Evolutionary conservation across 2,329 filamentous ascomycete species (phyloP), one percentile per base, ranked within the genome.

Genomic region (Aspergillus intermedius): DNA sequence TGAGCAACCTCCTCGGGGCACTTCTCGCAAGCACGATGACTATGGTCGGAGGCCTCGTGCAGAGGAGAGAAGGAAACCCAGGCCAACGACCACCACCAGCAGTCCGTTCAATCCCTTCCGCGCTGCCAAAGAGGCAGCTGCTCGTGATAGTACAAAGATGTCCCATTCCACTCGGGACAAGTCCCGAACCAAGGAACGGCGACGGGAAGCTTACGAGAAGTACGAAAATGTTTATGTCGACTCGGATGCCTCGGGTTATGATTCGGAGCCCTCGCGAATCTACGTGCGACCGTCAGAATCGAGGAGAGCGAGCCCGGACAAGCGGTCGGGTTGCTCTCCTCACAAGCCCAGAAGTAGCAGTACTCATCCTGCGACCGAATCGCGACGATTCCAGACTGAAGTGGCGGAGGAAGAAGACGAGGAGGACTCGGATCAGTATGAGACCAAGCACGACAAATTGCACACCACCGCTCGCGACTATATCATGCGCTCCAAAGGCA

Each of bases 171-270:
- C 65, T 49, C 64, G 63, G 30, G 66, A 62, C 46, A 74, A 70
- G 58, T 58, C 55, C 51, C 66, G 68, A 47, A 71, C 71, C 52
- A 72, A 67, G 54, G 72, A 74, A 55, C 68, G 70, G 45, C 67
- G 60, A 47, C 66, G 64, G 47, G 71, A 73, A 45, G 57, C 57
- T 40, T 67, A 61, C 32, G 68, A 70, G 25, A 75, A 74, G 53
- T 62, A 65, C 45, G 52, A 57, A 32, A 57, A 54, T 15, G 37
- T 61, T 3, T 64, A 61, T 49, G 58, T 62, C 6, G 65, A 64
- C n/a, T 60, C 63, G 6, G 67, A 66, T 28, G 63, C 63, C 7
- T 61, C 51, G 9, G 62, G 59, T 10, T 68, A 63, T 22, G 69
- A 70, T 28, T 64, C 60, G 3, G 66, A 65, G 37, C 50, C 49